Conservation (phyloP, 805 yeast genomes). For the Candida multigemmis region DNA sequence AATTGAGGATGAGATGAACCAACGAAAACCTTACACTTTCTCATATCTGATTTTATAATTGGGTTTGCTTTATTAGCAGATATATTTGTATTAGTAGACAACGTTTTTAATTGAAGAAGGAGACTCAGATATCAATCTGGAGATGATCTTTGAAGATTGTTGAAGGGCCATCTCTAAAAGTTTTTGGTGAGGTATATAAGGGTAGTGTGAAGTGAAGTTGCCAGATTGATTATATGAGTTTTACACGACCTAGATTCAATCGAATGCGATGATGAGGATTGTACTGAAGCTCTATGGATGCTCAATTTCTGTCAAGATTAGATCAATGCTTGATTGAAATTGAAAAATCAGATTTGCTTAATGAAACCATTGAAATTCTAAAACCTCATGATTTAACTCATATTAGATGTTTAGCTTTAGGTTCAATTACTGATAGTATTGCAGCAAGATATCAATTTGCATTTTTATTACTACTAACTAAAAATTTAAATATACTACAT, state of each 20-base stretch:
- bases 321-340: slow-evolving; percentile 3
- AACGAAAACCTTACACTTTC: slow-evolving; percentile 93
- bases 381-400: slow-evolving; percentile 5
- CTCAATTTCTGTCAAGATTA: slow-evolving; percentile 1
- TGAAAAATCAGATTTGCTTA: slow-evolving; percentile 15
- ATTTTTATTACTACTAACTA: slow-evolving; percentile 34
- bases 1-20: slow-evolving; percentile 96
- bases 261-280: too few relatives aligned
- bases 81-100: too few relatives aligned
- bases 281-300: too few relatives aligned
- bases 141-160: too few relatives aligned
- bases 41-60: slow-evolving; percentile 54
- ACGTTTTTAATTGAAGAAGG: too few relatives aligned
- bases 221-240: too few relatives aligned
- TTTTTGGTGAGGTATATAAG: too few relatives aligned
- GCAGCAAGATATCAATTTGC: slow-evolving; percentile 65
- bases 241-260: too few relatives aligned
- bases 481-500: slow-evolving; percentile 7
- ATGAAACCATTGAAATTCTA: slow-evolving; percentile 8
- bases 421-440: slow-evolving; percentile 50
- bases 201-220: too few relatives aligned
- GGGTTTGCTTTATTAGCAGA: too few relatives aligned
- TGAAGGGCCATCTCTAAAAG: too few relatives aligned
- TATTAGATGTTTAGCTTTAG: slow-evolving; percentile 66
- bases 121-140: too few relatives aligned